Conservation (phyloP, 208 protist genomes). For the Phytomonas sp. region DNA sequence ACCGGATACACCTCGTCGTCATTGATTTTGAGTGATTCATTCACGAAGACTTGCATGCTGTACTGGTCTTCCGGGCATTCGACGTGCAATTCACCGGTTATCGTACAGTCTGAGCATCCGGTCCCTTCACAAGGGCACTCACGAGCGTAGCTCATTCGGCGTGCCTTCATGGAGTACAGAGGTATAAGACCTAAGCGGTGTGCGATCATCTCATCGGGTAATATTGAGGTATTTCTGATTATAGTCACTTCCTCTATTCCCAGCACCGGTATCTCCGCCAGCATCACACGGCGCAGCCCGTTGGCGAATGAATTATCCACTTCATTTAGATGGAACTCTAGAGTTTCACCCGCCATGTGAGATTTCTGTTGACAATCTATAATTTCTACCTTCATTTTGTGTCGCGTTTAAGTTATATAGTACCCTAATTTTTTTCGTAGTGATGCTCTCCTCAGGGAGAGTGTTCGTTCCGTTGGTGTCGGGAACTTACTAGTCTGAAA, state of each 20-base stretch:
- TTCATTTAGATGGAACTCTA: slow-evolving; percentile 86
- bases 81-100: slow-evolving; percentile 76
- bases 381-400: slow-evolving; percentile 73
- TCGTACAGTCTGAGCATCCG: slow-evolving; percentile 80
- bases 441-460: not conserved
- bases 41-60: slow-evolving; percentile 73
- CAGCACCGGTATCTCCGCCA: slow-evolving; percentile 98
- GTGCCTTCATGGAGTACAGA: slow-evolving; percentile 84
- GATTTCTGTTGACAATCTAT: slow-evolving; percentile 64
- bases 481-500: not conserved
- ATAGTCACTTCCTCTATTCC: slow-evolving; percentile 97
- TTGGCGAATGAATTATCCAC: slow-evolving; percentile 94
- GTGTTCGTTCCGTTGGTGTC: not conserved
- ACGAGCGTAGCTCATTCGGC: slow-evolving; percentile 64
- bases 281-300: slow-evolving; percentile 95
- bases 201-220: slow-evolving; percentile 98
- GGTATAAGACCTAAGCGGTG: slow-evolving; percentile 98
- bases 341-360: slow-evolving; percentile 76
- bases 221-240: slow-evolving; percentile 91
- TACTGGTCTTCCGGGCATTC: slow-evolving; percentile 71
- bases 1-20: slow-evolving; percentile 74
- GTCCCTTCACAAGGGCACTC: slow-evolving; percentile 78
- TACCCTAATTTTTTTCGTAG: not conserved
- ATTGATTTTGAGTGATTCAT: slow-evolving; percentile 70
- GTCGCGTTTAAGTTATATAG: not conserved